Conservation (phyloP, 2,329 filamentous ascomycete genomes). For the Sodiomyces alkalinus region DNA sequence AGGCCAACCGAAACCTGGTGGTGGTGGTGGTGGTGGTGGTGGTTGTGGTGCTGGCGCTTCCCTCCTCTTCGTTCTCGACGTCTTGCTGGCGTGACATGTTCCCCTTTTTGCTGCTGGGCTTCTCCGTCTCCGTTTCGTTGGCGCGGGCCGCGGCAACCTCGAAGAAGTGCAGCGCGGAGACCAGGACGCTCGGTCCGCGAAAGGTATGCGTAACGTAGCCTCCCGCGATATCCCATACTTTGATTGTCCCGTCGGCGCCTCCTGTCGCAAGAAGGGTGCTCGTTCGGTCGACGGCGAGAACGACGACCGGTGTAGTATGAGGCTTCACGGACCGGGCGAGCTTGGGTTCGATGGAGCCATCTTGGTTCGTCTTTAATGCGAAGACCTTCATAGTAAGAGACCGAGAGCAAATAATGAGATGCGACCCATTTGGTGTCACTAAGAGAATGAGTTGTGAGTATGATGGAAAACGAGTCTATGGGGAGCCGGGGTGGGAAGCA, state of each 20-base stretch:
- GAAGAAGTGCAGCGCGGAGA: constrained; percentile 88
- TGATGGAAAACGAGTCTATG: constrained; percentile 5
- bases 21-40: too few species aligned
- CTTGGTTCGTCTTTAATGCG: constrained; percentile 45
- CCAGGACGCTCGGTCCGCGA: constrained; percentile 77
- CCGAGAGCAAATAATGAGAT: constrained; percentile 81
- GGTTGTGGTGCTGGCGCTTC: constrained; percentile 14
- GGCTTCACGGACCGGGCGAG: constrained; percentile 74
- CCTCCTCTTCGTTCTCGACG: constrained; percentile 24
- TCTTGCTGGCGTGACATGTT: constrained; percentile 27
- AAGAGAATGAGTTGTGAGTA: constrained; percentile 8
- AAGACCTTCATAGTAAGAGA: constrained; percentile 95
- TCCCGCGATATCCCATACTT: constrained; percentile 87
- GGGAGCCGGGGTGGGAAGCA: background rate
- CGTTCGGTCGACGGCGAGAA: constrained; percentile 70
- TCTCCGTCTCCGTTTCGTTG: constrained; percentile 22
- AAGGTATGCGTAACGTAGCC: constrained; percentile 94
- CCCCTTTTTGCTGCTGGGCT: constrained; percentile 24
- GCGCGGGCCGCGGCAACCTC: constrained; percentile 41
- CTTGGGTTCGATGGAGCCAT: constrained; percentile 45
- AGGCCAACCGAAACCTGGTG: constrained; percentile 63
- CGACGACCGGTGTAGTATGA: constrained; percentile 78
- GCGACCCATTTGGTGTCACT: constrained; percentile 80
- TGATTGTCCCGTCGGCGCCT: constrained; percentile 82
- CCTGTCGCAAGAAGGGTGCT: constrained; percentile 86